These are phyloP conservation scores for Talaromyces stipitatus DNA, from an alignment of 495 filamentous ascomycete genomes.

Conservation along the genomic window DNA sequence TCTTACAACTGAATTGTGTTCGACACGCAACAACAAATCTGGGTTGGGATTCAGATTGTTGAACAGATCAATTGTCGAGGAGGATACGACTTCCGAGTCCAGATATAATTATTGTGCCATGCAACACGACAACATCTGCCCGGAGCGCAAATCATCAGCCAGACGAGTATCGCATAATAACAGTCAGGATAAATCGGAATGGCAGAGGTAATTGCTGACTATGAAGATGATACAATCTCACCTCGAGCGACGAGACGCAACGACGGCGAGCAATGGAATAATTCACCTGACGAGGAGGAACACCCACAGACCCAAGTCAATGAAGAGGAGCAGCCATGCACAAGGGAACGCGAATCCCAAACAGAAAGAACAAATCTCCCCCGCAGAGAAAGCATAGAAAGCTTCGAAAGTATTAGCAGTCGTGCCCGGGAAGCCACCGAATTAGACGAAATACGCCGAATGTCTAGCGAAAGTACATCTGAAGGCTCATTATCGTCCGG, in stretches of 20 bases:
- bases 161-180: neutral
- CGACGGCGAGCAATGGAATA: neutral
- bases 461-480: constrained; percentile 9
- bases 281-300: no score
- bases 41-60: no score
- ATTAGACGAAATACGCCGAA: constrained; percentile 20
- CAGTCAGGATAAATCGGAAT: neutral
- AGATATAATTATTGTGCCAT: no score
- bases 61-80: no score
- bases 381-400: neutral
- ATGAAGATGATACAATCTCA: neutral
- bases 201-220: neutral
- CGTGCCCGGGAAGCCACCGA: constrained; percentile 24
- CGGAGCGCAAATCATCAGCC: neutral
- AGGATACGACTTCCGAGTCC: no score
- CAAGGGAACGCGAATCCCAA: neutral
- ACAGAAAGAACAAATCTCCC: neutral
- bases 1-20: no score
- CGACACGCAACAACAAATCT: no score
- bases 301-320: no score
- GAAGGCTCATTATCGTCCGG: constrained; percentile 26
- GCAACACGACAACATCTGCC: neutral
- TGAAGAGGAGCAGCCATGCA: no score
- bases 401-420: neutral
- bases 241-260: neutral